These are phyloP conservation scores for Melaleuca quinquenervia DNA, from an alignment of 345 rosid genomes.

Conservation along the genomic window DNA sequence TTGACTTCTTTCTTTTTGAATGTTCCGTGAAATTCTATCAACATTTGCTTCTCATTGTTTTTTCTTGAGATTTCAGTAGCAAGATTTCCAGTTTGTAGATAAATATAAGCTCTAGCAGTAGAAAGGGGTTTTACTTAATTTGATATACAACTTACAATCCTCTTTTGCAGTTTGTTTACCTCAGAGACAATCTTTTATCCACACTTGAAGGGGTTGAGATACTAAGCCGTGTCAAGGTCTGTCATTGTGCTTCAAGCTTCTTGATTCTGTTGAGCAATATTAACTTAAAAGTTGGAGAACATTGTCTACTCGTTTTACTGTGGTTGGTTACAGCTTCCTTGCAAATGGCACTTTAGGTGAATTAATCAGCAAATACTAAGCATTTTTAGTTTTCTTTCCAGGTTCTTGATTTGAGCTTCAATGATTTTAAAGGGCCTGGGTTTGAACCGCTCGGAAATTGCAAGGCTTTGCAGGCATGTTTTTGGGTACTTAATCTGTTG, in stretches of 20 bases:
- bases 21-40: neutral
- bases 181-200: conserved; percentile 89
- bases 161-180: conserved; percentile 85
- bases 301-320: neutral
- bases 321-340: neutral
- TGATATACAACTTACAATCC: conserved; percentile 1
- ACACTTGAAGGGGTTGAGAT: conserved; percentile 87
- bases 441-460: conserved; percentile 96
- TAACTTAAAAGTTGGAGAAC: neutral
- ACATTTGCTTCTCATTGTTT: neutral
- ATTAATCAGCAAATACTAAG: neutral
- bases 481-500: neutral
- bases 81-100: neutral
- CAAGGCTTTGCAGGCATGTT: conserved; percentile 77
- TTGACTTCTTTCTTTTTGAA: neutral
- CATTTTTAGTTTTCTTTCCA: conserved; percentile 15
- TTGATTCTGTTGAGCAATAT: neutral
- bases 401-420: conserved; percentile 98
- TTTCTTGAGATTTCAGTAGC: neutral
- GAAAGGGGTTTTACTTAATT: neutral
- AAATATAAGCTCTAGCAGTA: neutral
- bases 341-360: neutral
- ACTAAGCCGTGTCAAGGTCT: conserved; percentile 87
- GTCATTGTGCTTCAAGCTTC: neutral
- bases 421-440: conserved; percentile 98